Percentiles rank a stretch among this genome's conserved stretches.
These are phyloP conservation scores for Hypericum androsaemum DNA, from an alignment of 345 rosid genomes.

Conservation along the genomic window DNA sequence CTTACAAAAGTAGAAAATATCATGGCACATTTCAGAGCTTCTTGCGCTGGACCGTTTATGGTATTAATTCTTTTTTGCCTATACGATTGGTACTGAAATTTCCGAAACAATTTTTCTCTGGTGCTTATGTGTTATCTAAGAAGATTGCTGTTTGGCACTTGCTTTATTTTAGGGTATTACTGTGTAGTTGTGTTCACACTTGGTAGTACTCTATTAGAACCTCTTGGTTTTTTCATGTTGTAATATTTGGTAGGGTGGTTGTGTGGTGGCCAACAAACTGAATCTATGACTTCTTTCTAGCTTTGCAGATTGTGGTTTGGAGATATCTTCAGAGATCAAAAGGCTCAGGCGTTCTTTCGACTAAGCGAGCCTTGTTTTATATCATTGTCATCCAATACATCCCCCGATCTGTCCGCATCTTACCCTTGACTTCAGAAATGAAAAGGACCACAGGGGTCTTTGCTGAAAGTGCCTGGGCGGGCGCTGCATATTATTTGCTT, in stretches of 20 bases:
- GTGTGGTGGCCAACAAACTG: neutral
- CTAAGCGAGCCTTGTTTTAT: slow-evolving; percentile 63
- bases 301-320: slow-evolving; percentile 76
- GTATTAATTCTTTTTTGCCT: no score
- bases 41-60: no score
- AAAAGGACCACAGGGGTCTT: slow-evolving; percentile 93
- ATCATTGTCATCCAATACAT: slow-evolving; percentile 63
- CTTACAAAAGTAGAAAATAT: no score
- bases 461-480: slow-evolving; percentile 98
- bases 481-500: slow-evolving; percentile 90
- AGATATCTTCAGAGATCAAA: slow-evolving; percentile 55
- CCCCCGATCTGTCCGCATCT: slow-evolving; percentile 59
- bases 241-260: neutral
- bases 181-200: no score
- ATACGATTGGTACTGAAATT: no score
- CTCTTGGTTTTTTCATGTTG: slow-evolving; percentile 8
- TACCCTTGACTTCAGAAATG: slow-evolving; percentile 74
- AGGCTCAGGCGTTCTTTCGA: slow-evolving; percentile 64
- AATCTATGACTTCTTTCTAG: neutral
- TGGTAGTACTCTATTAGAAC: neutral
- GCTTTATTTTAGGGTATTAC: no score
- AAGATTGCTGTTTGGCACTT: no score
- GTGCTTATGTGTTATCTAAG: no score
- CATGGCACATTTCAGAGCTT: no score
- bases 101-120: no score